Evolutionary conservation across 805 yeast genomes (phyloP), one percentile per base, ranked within the genome.

Genomic region (Candida broadrunensis): DNA sequence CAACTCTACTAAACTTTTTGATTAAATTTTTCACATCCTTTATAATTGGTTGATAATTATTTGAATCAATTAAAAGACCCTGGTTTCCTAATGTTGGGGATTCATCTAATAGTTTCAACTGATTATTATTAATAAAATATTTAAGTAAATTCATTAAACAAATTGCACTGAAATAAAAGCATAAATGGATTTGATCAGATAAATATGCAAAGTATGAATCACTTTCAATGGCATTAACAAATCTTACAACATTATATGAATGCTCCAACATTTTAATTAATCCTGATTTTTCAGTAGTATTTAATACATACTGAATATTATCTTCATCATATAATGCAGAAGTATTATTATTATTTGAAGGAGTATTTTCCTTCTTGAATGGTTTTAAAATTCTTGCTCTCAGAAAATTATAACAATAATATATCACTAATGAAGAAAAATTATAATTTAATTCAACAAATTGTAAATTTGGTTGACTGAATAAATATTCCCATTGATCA

Each of bases 361-460:
- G 18, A 4, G 17, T 5, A 29, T 5, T 18, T 8, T 29, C 32
- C 18, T 29, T 29, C 18, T 29, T 29, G 18, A 29, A 29, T 29
- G 32, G 18, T 29, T 29, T 29, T 6, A 15, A 14, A n/a, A 29
- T 11, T 8, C 18, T n/a, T 4, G 18, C 14, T 43, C 47, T 55
- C 36, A 55, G 56, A 38, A 51, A 64, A 35, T 49, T 55, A 43
- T 57, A 73, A 41, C 70, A 67, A 47, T 72, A 73, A 29, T 68
- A 55, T 3, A 83, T 72, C 43, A 79, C 61, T 35, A 82, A 63
- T 41, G 73, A 70, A 37, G 81, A 76, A 48, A 81, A 82, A 55
- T 83, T 79, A 55, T 80, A 83, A 36, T 83, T 81, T 43, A 83
- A 74, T 52, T 82, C 89, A 3, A 84, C 83, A 59, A 85, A 85